Evolutionary conservation across 208 protist genomes (phyloP), one percentile per base, ranked within the genome.

Genomic region (Wallacemonas collosoma): DNA sequence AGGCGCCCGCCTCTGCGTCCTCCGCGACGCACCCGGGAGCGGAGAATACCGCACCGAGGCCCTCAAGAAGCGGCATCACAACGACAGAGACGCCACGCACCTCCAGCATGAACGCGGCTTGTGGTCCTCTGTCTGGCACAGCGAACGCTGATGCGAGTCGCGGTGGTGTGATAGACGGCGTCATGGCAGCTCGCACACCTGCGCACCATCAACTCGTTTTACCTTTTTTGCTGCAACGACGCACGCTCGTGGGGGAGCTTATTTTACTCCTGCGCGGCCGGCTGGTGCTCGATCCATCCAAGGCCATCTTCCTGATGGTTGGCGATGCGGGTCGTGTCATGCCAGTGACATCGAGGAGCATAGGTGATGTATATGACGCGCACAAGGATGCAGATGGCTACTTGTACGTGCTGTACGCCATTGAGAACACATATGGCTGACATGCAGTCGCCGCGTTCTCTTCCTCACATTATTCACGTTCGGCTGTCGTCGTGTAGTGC

Each of bases 341-440:
- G 41, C 43, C 17, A 39, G 15, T 36, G 40, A 51, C 60, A 45
- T 45, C 60, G 43, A 45, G 26, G 60, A n/a, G n/a, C 41, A n/a
- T 65, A 17, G 60, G 60, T 41, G 60, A 65, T 26, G 17, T 51
- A 3, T 65, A 53, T 26, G 60, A 65, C 61, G 39, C 53, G 35
- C 87, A 95, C 65, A 89, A 93, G 68, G 91, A 96, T 69, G 83
- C 93, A 50, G 95, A 98, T 64, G 95, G 91, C 4, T 97, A 96
- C 73, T 63, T 93, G 7, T 93, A 65, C 39, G 43, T 65, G 15
- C 60, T 65, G 4, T 65, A 65, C 41, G 9, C 60, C 5, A 35
- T 65, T 14, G 60, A 65, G 43, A 65, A 48, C 38, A 65, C 60
- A 7, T 65, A 53, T 41, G 60, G 60, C 9, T 44, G 57, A 44